phyloP scores from a whole-genome alignment of 768 basidiomycete genomes.

The Hypsizygus marmoreus region DNA sequence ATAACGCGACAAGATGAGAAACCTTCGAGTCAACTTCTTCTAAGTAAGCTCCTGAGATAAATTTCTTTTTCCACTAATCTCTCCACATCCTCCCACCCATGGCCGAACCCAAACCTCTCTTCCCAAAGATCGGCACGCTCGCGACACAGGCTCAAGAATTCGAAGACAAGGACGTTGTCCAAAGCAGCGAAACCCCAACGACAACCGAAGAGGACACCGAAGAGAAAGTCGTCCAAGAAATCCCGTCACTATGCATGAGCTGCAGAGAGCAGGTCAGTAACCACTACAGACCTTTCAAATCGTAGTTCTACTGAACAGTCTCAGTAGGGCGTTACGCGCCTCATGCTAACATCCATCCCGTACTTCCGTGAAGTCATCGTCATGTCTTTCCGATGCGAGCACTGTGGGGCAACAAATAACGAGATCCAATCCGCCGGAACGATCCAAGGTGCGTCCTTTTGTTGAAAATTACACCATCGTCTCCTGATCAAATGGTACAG shows the following conservation, averaged over 20 bases:
- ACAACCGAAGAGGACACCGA: constrained; percentile 48
- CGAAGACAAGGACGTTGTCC: constrained; percentile 28
- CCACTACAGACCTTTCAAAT: too few relatives aligned
- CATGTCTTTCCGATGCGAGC: constrained; percentile 95
- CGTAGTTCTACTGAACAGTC: constrained; percentile 18
- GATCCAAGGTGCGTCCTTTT: constrained; percentile 68
- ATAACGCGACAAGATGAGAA: too few relatives aligned
- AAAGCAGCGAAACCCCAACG: too few relatives aligned
- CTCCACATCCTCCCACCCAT: too few relatives aligned
- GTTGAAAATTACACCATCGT: background rate
- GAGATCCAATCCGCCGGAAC: constrained; percentile 90
- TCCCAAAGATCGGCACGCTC: constrained; percentile 56
- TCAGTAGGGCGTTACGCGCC: constrained; percentile 78
- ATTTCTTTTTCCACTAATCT: too few relatives aligned
- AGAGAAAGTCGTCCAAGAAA: constrained; percentile 73
- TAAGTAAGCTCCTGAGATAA: too few relatives aligned
- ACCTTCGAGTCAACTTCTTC: too few relatives aligned
- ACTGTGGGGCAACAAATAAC: constrained; percentile 88
- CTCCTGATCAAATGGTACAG: constrained; percentile 40
- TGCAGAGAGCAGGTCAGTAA: constrained; percentile 83
- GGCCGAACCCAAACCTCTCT: constrained; percentile 31
- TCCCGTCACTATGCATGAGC: constrained; percentile 93
- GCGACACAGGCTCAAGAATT: constrained; percentile 47
- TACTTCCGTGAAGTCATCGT: constrained; percentile 95
- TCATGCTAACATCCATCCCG: constrained; percentile 92